These are phyloP conservation scores for Suillus bovinus DNA, from an alignment of 768 basidiomycete species.

Conservation along the genomic window DNA sequence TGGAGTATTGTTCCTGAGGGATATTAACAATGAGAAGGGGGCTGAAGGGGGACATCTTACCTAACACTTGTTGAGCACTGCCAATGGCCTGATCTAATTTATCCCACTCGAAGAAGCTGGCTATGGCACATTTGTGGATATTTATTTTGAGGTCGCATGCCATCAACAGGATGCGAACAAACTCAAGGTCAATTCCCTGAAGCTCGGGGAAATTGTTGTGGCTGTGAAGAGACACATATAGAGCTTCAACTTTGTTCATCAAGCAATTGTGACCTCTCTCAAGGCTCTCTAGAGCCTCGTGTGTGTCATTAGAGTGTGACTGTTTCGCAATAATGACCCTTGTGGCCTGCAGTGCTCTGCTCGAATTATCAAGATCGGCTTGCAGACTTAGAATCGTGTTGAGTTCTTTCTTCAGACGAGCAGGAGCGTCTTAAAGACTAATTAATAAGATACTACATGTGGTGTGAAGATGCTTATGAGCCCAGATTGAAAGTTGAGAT, in stretches of 20 bases:
- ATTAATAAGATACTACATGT: constrained; percentile 25
- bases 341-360: constrained; percentile 20
- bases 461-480: constrained; percentile 14
- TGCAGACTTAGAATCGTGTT: constrained; percentile 33
- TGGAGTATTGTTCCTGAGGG: constrained; percentile 30
- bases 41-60: not conserved
- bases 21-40: not conserved
- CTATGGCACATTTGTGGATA: constrained; percentile 35
- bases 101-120: constrained; percentile 40
- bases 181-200: constrained; percentile 25
- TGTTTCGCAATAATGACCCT: constrained; percentile 9
- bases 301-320: constrained; percentile 8
- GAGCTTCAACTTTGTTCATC: constrained; percentile 27
- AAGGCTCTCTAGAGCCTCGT: constrained; percentile 21
- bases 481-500: constrained; percentile 10
- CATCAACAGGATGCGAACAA: constrained; percentile 34
- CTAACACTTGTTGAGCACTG: constrained; percentile 26
- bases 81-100: constrained; percentile 34
- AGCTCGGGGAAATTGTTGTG: constrained; percentile 36
- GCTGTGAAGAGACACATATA: constrained; percentile 38
- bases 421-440: constrained; percentile 35
- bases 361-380: constrained; percentile 26
- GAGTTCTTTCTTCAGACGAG: constrained; percentile 33
- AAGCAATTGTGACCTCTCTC: constrained; percentile 22
- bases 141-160: constrained; percentile 41